phyloP scores from a whole-genome alignment of 2,329 filamentous ascomycete genomes.

The Rugonectria rugulosa region DNA sequence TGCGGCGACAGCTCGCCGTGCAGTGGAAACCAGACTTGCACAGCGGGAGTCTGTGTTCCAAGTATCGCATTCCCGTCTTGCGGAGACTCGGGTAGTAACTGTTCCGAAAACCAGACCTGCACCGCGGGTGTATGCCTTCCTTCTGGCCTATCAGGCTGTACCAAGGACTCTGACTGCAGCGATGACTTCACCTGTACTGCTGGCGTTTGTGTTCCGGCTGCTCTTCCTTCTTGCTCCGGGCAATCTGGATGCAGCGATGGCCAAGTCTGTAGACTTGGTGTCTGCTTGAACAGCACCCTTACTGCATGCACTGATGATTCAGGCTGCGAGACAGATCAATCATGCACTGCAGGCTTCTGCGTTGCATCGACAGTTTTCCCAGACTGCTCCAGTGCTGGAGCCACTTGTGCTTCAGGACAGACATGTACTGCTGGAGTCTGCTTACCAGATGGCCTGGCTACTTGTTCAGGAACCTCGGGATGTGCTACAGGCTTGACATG shows the following conservation, averaged over 20 bases:
- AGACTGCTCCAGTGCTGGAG: background rate
- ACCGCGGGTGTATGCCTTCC: conserved; percentile 7
- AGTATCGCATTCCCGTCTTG: background rate
- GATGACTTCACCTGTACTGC: background rate
- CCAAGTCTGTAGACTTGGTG: conserved; percentile 3
- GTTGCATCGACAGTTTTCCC: background rate
- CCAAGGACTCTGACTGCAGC: background rate
- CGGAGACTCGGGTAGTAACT: background rate
- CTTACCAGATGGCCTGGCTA: background rate
- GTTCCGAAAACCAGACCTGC: background rate
- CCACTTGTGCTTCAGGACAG: background rate
- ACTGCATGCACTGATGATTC: background rate
- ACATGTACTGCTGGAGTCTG: conserved; percentile 5
- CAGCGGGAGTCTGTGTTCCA: conserved; percentile 2
- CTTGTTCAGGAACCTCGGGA: background rate
- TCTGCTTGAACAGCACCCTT: background rate
- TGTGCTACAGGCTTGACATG: conserved; percentile 2
- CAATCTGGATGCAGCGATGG: background rate
- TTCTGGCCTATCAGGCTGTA: background rate
- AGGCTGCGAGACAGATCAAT: background rate
- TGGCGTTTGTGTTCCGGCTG: conserved; percentile 8
- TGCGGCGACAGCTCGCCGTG: background rate
- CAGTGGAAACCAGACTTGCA: background rate
- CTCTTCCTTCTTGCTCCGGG: background rate
- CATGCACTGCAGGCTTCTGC: conserved; percentile 3